A percentile compares a stretch with the other conserved stretches of the same genome.
Evolutionary conservation across 139 green algal species (phyloP).

Genomic region (Edaphochlamys debaryana): DNA sequence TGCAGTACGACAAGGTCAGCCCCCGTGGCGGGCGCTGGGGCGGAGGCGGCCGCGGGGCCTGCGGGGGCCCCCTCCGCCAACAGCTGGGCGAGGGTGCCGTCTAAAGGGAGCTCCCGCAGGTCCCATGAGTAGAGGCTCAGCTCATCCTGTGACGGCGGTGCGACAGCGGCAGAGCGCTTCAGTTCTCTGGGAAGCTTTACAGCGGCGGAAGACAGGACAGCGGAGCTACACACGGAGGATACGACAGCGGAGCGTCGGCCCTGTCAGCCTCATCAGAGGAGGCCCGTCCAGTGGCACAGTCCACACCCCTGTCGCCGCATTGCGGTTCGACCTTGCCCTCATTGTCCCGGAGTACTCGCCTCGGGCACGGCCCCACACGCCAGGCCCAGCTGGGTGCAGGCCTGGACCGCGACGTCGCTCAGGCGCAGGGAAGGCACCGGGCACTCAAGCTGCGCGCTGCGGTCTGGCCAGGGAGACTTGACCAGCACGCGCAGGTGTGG

Average conservation of each 20-base stretch:
- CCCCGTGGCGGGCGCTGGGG: too few relatives aligned
- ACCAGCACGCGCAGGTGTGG: not conserved
- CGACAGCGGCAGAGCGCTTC: too few relatives aligned
- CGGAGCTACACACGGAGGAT: too few relatives aligned
- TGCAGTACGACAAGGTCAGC: slow-evolving; percentile 1
- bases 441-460: not conserved
- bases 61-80: too few relatives aligned
- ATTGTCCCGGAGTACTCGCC: too few relatives aligned
- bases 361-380: not conserved
- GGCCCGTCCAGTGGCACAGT: too few relatives aligned
- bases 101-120: slow-evolving; percentile 27
- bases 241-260: too few relatives aligned
- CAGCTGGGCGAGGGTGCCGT: not conserved
- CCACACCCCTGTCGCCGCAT: too few relatives aligned
- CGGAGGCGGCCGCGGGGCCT: too few relatives aligned
- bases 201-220: too few relatives aligned
- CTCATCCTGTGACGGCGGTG: not conserved
- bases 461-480: slow-evolving; percentile 18
- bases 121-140: slow-evolving; percentile 19
- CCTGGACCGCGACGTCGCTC: not conserved
- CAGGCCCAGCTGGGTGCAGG: slow-evolving; percentile 15
- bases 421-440: not conserved
- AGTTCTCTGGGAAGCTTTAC: not conserved
- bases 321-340: too few relatives aligned
- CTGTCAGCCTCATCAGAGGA: too few relatives aligned